Base-by-base conservation (phyloP, 2,329 filamentous ascomycete genomes). In the Raffaelea deltoideospora region DNA sequence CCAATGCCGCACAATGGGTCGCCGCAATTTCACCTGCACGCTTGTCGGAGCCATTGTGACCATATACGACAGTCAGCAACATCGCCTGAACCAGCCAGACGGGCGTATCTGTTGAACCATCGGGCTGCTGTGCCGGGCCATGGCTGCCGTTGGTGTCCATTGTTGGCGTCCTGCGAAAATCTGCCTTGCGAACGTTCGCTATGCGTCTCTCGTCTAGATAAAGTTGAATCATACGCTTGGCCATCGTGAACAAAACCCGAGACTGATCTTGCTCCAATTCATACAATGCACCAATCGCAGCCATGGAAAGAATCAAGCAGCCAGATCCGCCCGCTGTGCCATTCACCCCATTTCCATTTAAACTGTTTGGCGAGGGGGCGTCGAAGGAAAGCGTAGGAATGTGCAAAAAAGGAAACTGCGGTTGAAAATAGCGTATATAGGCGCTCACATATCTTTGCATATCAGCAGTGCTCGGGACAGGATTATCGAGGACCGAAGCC, bases 71-170 rank as follows among this genome's bases (percentile, higher is more conserved):
- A 52, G 94, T 96, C 35, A 98, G 67, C 9, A 96, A 65, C 88
- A 96, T 96, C 1, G 88, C 85, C 57, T 96, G 90, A 14, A 96
- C 86, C 20, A 98, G 68, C 87, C 88, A 96, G 29, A 95, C 67
- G 1, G 88, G 88, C 3, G 87, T 88, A 46, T 84, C 76, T 28
- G 76, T 69, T 14, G 74, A 67, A 34, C 68, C 68, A 40, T 84
- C 79, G 37, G 64, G 58, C 15, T 38, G 27, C n/a, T 36, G 38
- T 6, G 39, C 34, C 26, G 20, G 15, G 8, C 30, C 26, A 13
- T 57, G 31, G 11, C 31, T 23, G 11, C 24, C 22, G 11, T 24
- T 30, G 3, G 24, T 53, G 31, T 66, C 60, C 11, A 65, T 59
- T 31, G 52, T 56, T 15, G 64, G 57, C 10, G 63, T 59, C 50